Conservation (phyloP, 2,329 filamentous ascomycete species). For the Byssoonygena ceratinophila region DNA sequence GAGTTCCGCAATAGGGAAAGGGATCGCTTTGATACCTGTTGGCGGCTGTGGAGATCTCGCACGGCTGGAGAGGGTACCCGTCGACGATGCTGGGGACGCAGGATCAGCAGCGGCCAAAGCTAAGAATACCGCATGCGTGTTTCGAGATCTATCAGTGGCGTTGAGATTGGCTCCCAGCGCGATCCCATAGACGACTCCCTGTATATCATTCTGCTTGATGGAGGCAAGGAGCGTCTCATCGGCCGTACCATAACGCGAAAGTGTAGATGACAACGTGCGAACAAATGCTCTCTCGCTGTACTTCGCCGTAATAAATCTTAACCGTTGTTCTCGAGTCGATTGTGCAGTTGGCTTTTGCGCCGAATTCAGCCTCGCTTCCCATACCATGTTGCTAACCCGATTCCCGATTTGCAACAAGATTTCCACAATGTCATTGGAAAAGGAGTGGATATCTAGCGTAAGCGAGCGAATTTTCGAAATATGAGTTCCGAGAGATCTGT, state of each 20-base stretch:
- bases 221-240: slow-evolving; percentile 85
- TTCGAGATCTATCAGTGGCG: slow-evolving; percentile 69
- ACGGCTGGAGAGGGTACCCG: slow-evolving; percentile 8
- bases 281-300: slow-evolving; percentile 80
- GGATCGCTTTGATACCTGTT: slow-evolving; percentile 40
- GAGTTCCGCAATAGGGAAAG: slow-evolving; percentile 84
- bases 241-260: slow-evolving; percentile 64
- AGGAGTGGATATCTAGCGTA: slow-evolving; percentile 89
- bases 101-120: slow-evolving; percentile 89
- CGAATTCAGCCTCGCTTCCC: slow-evolving; percentile 75
- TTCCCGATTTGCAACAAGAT: slow-evolving; percentile 86
- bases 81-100: slow-evolving; percentile 49
- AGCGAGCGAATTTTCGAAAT: slow-evolving; percentile 95
- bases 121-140: slow-evolving; percentile 80
- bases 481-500: slow-evolving; percentile 89
- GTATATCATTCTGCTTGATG: slow-evolving; percentile 93
- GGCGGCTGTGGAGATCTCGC: slow-evolving; percentile 27
- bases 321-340: slow-evolving; percentile 75
- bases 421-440: slow-evolving; percentile 94
- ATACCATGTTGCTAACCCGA: slow-evolving; percentile 89
- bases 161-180: slow-evolving; percentile 83
- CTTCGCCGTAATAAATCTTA: slow-evolving; percentile 92
- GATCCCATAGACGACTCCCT: slow-evolving; percentile 81
- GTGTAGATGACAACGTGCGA: slow-evolving; percentile 57
- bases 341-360: slow-evolving; percentile 61